Conservation (phyloP, 129 eudicot genomes). For the Escallonia herrerae region DNA sequence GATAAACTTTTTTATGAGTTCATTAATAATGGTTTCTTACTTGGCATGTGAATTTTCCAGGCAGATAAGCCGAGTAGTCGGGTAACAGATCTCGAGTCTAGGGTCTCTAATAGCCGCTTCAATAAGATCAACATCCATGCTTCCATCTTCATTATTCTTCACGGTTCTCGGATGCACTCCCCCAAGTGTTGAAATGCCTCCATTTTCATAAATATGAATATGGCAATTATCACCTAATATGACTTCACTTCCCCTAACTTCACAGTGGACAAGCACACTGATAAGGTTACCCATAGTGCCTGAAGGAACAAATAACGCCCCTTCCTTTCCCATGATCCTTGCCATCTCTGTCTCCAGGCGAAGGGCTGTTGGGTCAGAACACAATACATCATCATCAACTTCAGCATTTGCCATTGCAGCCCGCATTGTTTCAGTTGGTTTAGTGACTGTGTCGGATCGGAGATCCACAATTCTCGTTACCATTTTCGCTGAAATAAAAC, state of each 20-base stretch:
- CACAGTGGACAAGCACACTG: conserved; percentile 80
- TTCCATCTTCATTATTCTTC: conserved; percentile 73
- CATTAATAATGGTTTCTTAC: conserved; percentile 32
- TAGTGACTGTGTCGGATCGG: conserved; percentile 94
- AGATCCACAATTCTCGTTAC: conserved; percentile 72
- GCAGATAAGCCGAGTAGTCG: conserved; percentile 83
- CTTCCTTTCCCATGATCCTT: conserved; percentile 79
- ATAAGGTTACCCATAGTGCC: conserved; percentile 99
- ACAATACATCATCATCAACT: conserved; percentile 87
- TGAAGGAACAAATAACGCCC: conserved; percentile 85
- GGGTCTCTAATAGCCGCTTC: conserved; percentile 80
- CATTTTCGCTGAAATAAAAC: conserved; percentile 39
- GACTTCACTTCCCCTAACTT: conserved; percentile 89
- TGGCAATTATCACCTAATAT: conserved; percentile 82
- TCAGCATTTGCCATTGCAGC: conserved; percentile 95
- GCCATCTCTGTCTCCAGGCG: conserved; percentile 78
- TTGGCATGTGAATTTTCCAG: conserved; percentile 92
- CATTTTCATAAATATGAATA: conserved; percentile 88
- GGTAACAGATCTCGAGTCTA: conserved; percentile 60
- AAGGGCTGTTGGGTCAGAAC: conserved; percentile 76
- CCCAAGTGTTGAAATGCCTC: conserved; percentile 96
- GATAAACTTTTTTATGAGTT: too few relatives aligned
- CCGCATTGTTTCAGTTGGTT: conserved; percentile 88
- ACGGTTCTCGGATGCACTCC: conserved; percentile 96
- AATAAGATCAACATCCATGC: conserved; percentile 65